Evolutionary conservation across 192 early-diverging fungal genomes (phyloP).

Genomic region (Gigaspora rosea): DNA sequence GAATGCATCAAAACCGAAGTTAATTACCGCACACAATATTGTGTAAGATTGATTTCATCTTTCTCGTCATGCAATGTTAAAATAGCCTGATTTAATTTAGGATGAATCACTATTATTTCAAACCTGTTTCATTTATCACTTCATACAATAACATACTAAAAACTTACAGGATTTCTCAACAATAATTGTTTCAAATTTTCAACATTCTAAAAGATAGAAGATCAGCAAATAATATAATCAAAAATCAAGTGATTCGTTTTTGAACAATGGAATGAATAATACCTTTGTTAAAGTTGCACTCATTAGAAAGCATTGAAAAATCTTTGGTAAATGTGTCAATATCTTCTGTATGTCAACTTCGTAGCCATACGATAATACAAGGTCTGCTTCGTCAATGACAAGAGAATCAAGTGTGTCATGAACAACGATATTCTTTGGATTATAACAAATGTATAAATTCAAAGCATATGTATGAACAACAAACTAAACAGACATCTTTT

Average conservation of each 20-base stretch:
- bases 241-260: neutral
- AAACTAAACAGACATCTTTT: neutral
- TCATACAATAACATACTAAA: neutral
- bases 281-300: constrained; percentile 84
- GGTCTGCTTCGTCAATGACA: constrained; percentile 96
- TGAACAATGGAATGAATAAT: neutral
- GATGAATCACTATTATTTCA: neutral
- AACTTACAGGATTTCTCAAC: constrained; percentile 57
- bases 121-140: too few relatives aligned
- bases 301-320: constrained; percentile 92
- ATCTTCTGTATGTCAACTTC: constrained; percentile 85
- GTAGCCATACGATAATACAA: constrained; percentile 92
- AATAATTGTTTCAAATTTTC: constrained; percentile 82
- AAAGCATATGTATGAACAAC: constrained; percentile 27
- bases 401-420: constrained; percentile 71
- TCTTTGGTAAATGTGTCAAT: constrained; percentile 74
- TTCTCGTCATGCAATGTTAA: constrained; percentile 82
- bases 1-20: neutral
- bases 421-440: constrained; percentile 49
- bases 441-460: constrained; percentile 32
- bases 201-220: constrained; percentile 62
- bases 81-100: constrained; percentile 62
- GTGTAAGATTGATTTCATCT: constrained; percentile 68
- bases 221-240: neutral
- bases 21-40: constrained; percentile 69